Base-by-base conservation (phyloP, 2,329 filamentous ascomycete genomes). In the Trichoderma brevicompactum region DNA sequence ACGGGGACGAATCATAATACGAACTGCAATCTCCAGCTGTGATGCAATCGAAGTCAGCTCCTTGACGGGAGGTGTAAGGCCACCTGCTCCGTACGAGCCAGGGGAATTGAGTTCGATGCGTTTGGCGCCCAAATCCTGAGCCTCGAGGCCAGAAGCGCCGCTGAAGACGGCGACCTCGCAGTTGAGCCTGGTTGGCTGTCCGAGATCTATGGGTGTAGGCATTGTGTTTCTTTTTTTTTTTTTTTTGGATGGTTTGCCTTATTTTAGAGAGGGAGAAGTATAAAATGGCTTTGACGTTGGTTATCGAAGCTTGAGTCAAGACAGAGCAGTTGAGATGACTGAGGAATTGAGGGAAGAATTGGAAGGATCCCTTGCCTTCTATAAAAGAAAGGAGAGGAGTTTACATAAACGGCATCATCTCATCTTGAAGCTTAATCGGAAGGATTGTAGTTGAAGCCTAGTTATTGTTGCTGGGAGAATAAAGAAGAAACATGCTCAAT, bases 1-100 rank as follows among this genome's bases (percentile, higher is more conserved):
- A 67, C 78, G 80, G 5, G 84, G 83, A 8, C 85, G 81, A 67
- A 87, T 83, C 82, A 86, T 86, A 71, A 87, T 70, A 46, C 83
- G 82, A 43, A 86, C 70, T 0, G 83, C 79, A 32, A 81, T 74
- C 10, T 73, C 59, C 32, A 75, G 65, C 64, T 69, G 64, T 40
- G 64, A 40, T 19, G 69, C 68, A 32, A 81, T 71, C 2, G 65
- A 63, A 2, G 67, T 49, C 48, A 85, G 75, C 17, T 83, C 79
- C 8, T 74, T 68, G 2, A 79, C 32, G 0, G 77, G 70, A 2
- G 85, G 85, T 1, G 85, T 87, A 15, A 83, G 77, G 7, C 85
- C 85, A 52, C 84, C 85, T 1, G 69, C 73, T 1, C 70, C 64
- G 68, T 87, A 87, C 1, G 85, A 86, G 2, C 77, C 80, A 9